Evolutionary conservation across 1,284 basidiomycete species (phyloP), one percentile per base, ranked within the genome.

Genomic region (Mycena citricolor): DNA sequence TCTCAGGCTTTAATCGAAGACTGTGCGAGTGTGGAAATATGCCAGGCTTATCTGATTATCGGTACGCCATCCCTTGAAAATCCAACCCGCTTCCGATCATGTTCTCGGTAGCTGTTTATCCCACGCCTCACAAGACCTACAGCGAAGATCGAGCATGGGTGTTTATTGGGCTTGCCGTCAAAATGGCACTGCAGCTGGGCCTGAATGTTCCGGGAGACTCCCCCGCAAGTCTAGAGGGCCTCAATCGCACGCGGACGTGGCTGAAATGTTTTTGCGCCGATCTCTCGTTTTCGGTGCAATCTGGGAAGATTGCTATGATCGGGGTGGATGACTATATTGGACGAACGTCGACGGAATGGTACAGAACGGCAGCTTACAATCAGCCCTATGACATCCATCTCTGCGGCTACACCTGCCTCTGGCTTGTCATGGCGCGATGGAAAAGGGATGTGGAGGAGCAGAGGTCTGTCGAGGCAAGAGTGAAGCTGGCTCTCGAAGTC

Each of bases 231-330:
- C n/a, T 64, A 17, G 69, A 76, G 56, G 60, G 58, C 12, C 54
- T 77, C 16, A 78, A 79, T 54, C 69, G 80, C 33, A 76, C 73
- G 13, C 66, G 83, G 43, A 83, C 81, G 7, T 85, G 83, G 83
- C 67, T 84, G 38, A 77, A 77, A 55, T 82, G 79, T 60, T 84
- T 78, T 55, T 78, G 76, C 49, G 71, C 81, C 29, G 83, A 85
- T 57, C 73, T 74, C 8, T 77, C 73, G n/a, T 73, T 77, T 56
- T 73, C 79, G 16, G 78, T 79, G 19, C 80, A 84, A 57, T 81
- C 79, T 59, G 83, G 82, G 17, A 83, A 82, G 56, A 72, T 79
- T 47, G 74, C 80, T 7, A 80, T 81, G 68, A 69, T 83, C 29
- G 66, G 68, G 31, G 61, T 71, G 11, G 77, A 82, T 49, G 80